Conservation (phyloP, 1,284 basidiomycete genomes). For the Marasmius tenuissimus region DNA sequence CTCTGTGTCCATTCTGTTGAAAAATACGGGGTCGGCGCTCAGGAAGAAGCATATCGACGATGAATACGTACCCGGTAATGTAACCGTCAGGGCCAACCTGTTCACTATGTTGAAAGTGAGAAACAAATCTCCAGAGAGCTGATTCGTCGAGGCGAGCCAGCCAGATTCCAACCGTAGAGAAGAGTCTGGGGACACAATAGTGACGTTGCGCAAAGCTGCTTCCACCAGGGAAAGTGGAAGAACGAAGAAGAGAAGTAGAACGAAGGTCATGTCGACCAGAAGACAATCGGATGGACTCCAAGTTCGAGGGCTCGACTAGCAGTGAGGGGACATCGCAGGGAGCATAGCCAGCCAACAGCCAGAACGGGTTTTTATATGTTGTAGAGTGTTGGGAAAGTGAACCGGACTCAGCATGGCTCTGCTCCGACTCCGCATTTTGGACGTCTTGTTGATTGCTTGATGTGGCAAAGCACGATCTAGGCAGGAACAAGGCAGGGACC, state of each 20-base stretch:
- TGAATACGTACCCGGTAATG: conserved; percentile 9
- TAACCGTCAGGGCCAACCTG: conserved; percentile 8
- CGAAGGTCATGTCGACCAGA: neutral
- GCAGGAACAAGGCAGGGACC: too few relatives aligned
- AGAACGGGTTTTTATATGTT: too few relatives aligned
- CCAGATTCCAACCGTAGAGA: conserved; percentile 13
- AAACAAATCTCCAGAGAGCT: conserved; percentile 2
- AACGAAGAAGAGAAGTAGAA: neutral
- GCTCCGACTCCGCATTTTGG: too few relatives aligned
- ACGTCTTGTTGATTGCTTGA: too few relatives aligned
- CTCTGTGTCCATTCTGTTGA: conserved; percentile 8
- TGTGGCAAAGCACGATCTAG: too few relatives aligned
- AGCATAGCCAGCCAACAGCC: too few relatives aligned
- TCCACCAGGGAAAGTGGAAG: neutral
- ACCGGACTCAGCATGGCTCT: too few relatives aligned
- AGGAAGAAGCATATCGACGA: neutral
- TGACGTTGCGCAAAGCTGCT: conserved; percentile 4
- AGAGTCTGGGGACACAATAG: conserved; percentile 1
- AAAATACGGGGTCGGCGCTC: neutral
- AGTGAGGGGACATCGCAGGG: too few relatives aligned
- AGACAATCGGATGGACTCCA: too few relatives aligned
- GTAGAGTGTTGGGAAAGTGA: too few relatives aligned
- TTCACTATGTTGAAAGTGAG: conserved; percentile 6
- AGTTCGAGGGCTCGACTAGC: too few relatives aligned
- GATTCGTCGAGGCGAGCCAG: conserved; percentile 5